Base-by-base conservation (phyloP, 305 asterid species). In the Fraxinus albicans region DNA sequence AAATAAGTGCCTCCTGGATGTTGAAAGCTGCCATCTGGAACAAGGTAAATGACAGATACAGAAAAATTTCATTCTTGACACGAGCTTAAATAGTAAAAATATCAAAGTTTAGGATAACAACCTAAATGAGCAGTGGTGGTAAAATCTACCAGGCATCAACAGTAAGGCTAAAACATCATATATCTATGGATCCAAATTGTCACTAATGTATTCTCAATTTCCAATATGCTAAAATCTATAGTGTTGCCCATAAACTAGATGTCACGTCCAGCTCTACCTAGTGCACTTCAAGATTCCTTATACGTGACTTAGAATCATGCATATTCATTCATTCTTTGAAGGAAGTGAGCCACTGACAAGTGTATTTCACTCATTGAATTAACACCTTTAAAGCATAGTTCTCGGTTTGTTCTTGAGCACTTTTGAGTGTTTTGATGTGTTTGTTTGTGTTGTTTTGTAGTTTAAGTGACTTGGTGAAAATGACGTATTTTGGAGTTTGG, bases 11-110 rank as follows among this genome's bases (percentile, higher is more conserved):
- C 84, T 95, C 99, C 91, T 94, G 98, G 86, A 95, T 95, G 89
- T 94, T 95, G 90, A 92, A 95, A 90, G 99, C 97, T 81, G 99
- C 99, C 99, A 95, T 94, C 98, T 96, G 95, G 74, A 85, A 85
- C 42, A 81, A 83, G 77, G 77, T 79, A 84, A 6, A 76, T 9
- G 38, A 81, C 80, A 77, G 35, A 75, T 21, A 55, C n/a, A 72
- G 80, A 70, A 25, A 67, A 21, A 40, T 72, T 65, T 47, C 77
- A 77, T 80, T 44, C 76, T 77, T 69, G 35, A 70, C 42, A 78
- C 25, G 42, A 79, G n/a, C 76, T 50, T 50, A 19, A 87, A 72
- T 29, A 55, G 74, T 73, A 78, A 10, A 75, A 27, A 12, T 23
- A 53, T 27, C 23, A 21, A 47, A 27, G 80, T 31, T 75, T 80